These are phyloP conservation scores for Cryphonectria carpinicola DNA, from an alignment of 2,329 filamentous ascomycete genomes.

Conservation along the genomic window DNA sequence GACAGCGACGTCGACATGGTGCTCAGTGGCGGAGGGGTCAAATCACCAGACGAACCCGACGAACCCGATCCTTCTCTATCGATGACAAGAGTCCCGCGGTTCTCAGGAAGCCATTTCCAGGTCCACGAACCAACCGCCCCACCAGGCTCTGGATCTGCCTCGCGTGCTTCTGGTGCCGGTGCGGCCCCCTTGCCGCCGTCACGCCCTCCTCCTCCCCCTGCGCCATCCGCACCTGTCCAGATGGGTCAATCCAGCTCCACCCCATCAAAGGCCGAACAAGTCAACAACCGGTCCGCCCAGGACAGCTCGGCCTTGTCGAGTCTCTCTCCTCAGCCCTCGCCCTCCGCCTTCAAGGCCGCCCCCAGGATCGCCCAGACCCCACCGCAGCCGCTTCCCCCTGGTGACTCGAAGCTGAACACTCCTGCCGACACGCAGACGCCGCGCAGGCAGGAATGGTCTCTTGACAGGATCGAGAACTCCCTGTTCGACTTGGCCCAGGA, in stretches of 20 bases:
- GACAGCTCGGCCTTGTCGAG: conserved; percentile 14
- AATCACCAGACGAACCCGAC: neutral
- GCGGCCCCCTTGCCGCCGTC: conserved; percentile 15
- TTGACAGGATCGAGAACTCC: conserved; percentile 46
- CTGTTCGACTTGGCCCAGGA: conserved; percentile 47
- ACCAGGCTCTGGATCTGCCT: neutral
- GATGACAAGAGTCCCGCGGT: neutral
- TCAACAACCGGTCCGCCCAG: conserved; percentile 1
- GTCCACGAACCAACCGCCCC: conserved; percentile 17
- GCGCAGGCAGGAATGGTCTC: conserved; percentile 45
- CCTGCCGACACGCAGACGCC: conserved; percentile 39
- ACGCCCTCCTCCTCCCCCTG: conserved; percentile 22
- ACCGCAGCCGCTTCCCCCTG: conserved; percentile 14
- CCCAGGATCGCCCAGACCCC: conserved; percentile 14
- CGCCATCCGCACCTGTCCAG: conserved; percentile 15
- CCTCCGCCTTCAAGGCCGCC: neutral
- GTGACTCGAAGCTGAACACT: conserved; percentile 30
- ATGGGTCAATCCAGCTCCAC: conserved; percentile 20
- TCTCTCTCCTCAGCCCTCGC: conserved; percentile 3
- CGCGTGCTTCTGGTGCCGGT: conserved; percentile 1
- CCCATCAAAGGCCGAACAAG: conserved; percentile 7
- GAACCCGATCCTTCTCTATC: conserved; percentile 13
- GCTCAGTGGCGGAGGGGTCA: neutral
- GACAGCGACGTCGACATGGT: conserved; percentile 23
- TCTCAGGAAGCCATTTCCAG: conserved; percentile 26